Percentiles rank a stretch among this genome's conserved stretches.
These are phyloP conservation scores for Xylariomycetidae sp. DNA, from an alignment of 2,329 filamentous ascomycete genomes.

Conservation along the genomic window DNA sequence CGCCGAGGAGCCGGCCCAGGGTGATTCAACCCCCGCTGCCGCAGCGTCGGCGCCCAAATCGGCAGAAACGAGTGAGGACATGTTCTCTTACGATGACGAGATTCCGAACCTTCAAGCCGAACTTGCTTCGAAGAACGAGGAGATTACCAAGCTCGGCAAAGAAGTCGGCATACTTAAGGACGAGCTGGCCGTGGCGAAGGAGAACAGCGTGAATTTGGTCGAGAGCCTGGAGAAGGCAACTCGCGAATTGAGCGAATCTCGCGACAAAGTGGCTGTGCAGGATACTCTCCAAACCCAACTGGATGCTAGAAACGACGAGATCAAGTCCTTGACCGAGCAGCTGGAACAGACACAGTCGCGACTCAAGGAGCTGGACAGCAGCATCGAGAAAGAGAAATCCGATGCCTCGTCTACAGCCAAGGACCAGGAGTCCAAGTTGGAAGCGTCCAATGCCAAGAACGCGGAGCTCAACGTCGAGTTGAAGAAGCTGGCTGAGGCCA, in stretches of 20 bases:
- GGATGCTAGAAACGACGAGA: slow-evolving; percentile 40
- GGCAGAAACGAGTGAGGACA: slow-evolving; percentile 53
- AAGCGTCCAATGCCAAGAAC: slow-evolving; percentile 18
- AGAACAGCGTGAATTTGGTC: slow-evolving; percentile 62
- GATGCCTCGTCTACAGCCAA: slow-evolving; percentile 13
- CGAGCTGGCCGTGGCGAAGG: slow-evolving; percentile 65
- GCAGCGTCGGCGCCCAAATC: slow-evolving; percentile 30
- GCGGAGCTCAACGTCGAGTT: slow-evolving; percentile 26
- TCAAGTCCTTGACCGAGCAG: slow-evolving; percentile 43
- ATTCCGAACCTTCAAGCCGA: slow-evolving; percentile 74
- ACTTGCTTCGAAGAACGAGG: slow-evolving; percentile 60
- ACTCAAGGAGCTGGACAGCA: slow-evolving; percentile 37
- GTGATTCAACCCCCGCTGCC: too few species aligned
- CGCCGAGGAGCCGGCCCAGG: slow-evolving; percentile 25
- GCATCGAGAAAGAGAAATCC: slow-evolving; percentile 26
- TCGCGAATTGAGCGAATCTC: slow-evolving; percentile 50
- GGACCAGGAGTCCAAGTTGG: slow-evolving; percentile 22
- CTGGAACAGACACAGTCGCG: slow-evolving; percentile 38
- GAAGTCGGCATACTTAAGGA: slow-evolving; percentile 63
- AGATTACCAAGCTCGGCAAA: slow-evolving; percentile 63
- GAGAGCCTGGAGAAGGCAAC: slow-evolving; percentile 63
- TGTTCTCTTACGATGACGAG: slow-evolving; percentile 91
- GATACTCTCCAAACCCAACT: slow-evolving; percentile 45
- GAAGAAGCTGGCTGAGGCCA: slow-evolving; percentile 32
- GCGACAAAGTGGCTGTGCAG: slow-evolving; percentile 33